Evolutionary conservation across 441 rosid species (phyloP).

Genomic region (Mallotus japonicus): DNA sequence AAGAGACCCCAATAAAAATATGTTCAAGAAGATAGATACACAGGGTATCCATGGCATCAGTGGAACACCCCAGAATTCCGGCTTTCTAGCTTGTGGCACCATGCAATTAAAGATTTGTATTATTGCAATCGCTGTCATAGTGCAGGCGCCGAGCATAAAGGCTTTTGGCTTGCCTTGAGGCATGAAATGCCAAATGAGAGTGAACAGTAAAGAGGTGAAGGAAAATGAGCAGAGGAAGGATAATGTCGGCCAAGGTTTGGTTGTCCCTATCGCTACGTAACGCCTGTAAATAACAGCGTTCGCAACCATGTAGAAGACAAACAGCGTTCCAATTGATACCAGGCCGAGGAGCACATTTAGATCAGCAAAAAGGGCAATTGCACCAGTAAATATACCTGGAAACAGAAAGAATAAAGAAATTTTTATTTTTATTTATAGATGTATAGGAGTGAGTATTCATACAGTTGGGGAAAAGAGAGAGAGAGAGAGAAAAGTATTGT

Average conservation of each 20-base stretch:
- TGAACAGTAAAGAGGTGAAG: slow-evolving; percentile 52
- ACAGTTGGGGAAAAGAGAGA: too few relatives aligned
- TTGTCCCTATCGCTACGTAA: slow-evolving; percentile 55
- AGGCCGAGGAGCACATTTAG: slow-evolving; percentile 73
- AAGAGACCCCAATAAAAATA: slow-evolving; percentile 74
- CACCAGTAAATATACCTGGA: slow-evolving; percentile 83
- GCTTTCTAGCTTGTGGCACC: slow-evolving; percentile 67
- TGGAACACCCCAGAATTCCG: slow-evolving; percentile 90
- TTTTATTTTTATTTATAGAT: too few relatives aligned
- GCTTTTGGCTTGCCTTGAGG: slow-evolving; percentile 54
- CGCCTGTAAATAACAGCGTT: slow-evolving; percentile 81
- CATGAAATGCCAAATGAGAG: slow-evolving; percentile 64
- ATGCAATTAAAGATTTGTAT: slow-evolving; percentile 45
- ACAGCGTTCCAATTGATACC: slow-evolving; percentile 84
- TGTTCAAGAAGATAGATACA: slow-evolving; percentile 70
- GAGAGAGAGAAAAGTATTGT: too few relatives aligned
- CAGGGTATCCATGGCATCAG: slow-evolving; percentile 92
- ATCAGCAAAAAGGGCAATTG: slow-evolving; percentile 73
- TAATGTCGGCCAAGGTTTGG: slow-evolving; percentile 69
- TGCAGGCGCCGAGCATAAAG: slow-evolving; percentile 48
- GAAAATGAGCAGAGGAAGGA: slow-evolving; percentile 64
- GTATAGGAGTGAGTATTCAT: too few relatives aligned
- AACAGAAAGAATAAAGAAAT: neutral
- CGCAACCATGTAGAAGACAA: slow-evolving; percentile 93
- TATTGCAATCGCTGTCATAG: slow-evolving; percentile 39